A percentile compares a stretch with the other conserved stretches of the same genome.
phyloP scores from a whole-genome alignment of 495 filamentous ascomycete genomes.

The Paragyromitra xinjiangensis region DNA sequence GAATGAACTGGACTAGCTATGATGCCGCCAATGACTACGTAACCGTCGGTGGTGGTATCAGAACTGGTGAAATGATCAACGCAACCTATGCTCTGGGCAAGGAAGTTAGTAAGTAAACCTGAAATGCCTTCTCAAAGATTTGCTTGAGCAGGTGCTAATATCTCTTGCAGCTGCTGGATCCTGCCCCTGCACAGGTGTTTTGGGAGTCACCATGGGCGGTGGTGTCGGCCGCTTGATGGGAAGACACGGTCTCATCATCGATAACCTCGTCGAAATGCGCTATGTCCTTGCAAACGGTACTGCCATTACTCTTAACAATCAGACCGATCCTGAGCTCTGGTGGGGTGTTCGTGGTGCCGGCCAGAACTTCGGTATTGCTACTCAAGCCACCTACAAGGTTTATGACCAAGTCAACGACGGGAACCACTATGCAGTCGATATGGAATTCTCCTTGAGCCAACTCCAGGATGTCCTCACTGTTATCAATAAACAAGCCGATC shows the following conservation, averaged over 20 bases:
- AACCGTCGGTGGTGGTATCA: conserved; percentile 38
- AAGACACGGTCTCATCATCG: conserved; percentile 67
- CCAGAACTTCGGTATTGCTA: conserved; percentile 51
- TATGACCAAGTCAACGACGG: conserved; percentile 57
- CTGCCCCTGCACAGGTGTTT: conserved; percentile 64
- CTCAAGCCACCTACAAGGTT: conserved; percentile 61
- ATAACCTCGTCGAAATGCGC: conserved; percentile 65
- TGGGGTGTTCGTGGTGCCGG: conserved; percentile 55
- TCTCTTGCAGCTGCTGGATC: conserved; percentile 28
- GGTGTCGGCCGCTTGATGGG: conserved; percentile 71
- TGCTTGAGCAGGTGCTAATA: neutral
- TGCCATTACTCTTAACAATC: conserved; percentile 57
- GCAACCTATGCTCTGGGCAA: conserved; percentile 33
- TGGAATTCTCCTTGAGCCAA: conserved; percentile 41
- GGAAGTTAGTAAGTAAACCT: conserved; percentile 29
- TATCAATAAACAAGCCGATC: conserved; percentile 13
- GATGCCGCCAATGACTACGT: conserved; percentile 9
- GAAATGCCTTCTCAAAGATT: neutral
- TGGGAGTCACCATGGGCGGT: conserved; percentile 69
- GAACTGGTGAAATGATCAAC: conserved; percentile 37
- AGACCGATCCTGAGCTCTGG: conserved; percentile 54
- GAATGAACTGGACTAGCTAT: conserved; percentile 33
- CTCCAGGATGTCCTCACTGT: conserved; percentile 24
- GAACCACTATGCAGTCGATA: conserved; percentile 39
- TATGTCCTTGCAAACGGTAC: conserved; percentile 69